phyloP scores from a whole-genome alignment of 352 stramenopile genomes.

The Globisporangium takayamanum region DNA sequence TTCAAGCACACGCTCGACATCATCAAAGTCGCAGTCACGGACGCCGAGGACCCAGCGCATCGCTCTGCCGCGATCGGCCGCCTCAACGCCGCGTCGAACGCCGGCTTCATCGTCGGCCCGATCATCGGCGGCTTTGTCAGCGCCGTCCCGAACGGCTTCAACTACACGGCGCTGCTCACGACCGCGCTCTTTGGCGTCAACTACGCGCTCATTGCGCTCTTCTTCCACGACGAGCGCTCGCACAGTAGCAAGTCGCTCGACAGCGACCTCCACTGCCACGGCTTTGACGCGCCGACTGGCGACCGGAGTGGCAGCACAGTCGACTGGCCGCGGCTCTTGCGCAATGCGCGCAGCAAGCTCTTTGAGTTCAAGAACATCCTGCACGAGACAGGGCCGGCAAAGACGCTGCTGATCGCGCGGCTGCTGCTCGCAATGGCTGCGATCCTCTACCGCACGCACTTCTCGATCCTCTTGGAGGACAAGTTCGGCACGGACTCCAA shows the following conservation, averaged over 20 bases:
- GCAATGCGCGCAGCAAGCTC: slow-evolving; percentile 47
- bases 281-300: neutral
- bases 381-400: slow-evolving; percentile 50
- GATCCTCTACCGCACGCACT: slow-evolving; percentile 77
- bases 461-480: slow-evolving; percentile 69
- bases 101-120: slow-evolving; percentile 72
- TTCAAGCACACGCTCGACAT: slow-evolving; percentile 84
- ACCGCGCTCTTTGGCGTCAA: slow-evolving; percentile 61
- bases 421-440: slow-evolving; percentile 68
- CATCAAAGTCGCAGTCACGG: slow-evolving; percentile 66
- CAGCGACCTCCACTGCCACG: neutral
- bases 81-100: slow-evolving; percentile 68
- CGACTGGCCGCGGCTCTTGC: slow-evolving; percentile 31
- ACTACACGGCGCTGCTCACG: slow-evolving; percentile 75
- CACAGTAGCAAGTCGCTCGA: slow-evolving; percentile 12
- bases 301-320: neutral
- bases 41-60: slow-evolving; percentile 32
- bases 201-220: slow-evolving; percentile 53
- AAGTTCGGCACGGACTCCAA: slow-evolving; percentile 69
- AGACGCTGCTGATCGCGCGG: slow-evolving; percentile 61
- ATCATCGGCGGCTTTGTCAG: slow-evolving; percentile 68
- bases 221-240: slow-evolving; percentile 26
- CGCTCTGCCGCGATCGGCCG: slow-evolving; percentile 47
- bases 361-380: slow-evolving; percentile 59
- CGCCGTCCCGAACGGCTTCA: slow-evolving; percentile 62